Conservation (phyloP, 352 stramenopile species). For the Pythium myriotylum region DNA sequence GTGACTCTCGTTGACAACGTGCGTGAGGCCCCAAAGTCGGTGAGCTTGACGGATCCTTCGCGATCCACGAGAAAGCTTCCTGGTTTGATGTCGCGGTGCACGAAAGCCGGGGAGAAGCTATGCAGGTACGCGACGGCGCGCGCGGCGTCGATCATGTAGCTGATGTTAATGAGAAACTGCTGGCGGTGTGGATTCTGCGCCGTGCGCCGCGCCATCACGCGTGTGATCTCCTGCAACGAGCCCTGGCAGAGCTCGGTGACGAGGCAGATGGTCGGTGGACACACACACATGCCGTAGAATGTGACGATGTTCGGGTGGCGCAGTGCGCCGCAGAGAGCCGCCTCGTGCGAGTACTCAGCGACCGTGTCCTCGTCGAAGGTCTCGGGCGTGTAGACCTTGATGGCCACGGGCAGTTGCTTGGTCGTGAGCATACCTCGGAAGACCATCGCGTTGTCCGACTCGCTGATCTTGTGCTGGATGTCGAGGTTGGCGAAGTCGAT, state of each 20-base stretch:
- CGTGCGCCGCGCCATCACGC: conserved; percentile 14
- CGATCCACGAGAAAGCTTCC: conserved; percentile 62
- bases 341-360: conserved; percentile 49
- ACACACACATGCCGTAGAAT: conserved; percentile 60
- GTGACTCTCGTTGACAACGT: conserved; percentile 20
- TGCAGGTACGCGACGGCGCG: conserved; percentile 51
- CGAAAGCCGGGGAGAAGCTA: conserved; percentile 50
- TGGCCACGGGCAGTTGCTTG: conserved; percentile 38
- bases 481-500: conserved; percentile 61
- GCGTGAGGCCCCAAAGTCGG: conserved; percentile 59
- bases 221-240: conserved; percentile 34
- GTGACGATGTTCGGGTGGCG: conserved; percentile 51
- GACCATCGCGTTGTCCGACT: conserved; percentile 43
- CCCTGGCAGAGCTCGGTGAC: conserved; percentile 60
- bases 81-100: conserved; percentile 59
- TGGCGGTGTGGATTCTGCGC: conserved; percentile 20
- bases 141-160: conserved; percentile 50
- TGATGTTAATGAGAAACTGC: conserved; percentile 38
- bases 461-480: conserved; percentile 43
- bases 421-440: conserved; percentile 45
- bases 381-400: conserved; percentile 69
- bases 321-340: conserved; percentile 41
- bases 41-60: conserved; percentile 48
- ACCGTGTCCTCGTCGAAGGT: conserved; percentile 47
- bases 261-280: conserved; percentile 51